phyloP scores from a whole-genome alignment of 148 eudicot genomes.

The Fagopyrum homotropicum region DNA sequence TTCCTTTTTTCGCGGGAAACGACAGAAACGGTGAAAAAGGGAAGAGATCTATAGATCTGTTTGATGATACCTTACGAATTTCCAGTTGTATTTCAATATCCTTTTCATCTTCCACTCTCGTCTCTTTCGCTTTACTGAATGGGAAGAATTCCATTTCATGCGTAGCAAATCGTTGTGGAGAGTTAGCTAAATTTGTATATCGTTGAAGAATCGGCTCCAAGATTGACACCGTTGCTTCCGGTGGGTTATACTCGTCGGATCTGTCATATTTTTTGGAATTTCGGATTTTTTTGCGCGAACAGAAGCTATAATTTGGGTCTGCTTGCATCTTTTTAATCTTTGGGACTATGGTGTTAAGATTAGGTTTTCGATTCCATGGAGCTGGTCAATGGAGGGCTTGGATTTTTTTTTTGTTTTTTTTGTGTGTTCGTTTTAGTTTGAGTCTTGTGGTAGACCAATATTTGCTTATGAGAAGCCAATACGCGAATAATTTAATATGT shows the following conservation, averaged over 20 bases:
- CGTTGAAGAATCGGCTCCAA: neutral
- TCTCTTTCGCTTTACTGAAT: neutral
- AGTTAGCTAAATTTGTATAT: neutral
- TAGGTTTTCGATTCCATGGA: neutral
- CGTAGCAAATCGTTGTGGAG: neutral
- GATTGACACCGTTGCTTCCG: neutral
- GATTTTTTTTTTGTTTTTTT: neutral
- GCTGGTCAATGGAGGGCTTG: neutral
- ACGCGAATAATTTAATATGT: neutral
- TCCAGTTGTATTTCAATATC: neutral
- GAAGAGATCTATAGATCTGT: conserved; percentile 6
- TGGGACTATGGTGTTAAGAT: neutral
- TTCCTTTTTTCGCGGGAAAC: neutral
- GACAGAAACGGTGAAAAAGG: neutral
- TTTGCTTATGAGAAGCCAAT: neutral
- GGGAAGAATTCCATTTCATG: neutral
- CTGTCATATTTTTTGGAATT: neutral
- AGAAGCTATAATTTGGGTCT: neutral
- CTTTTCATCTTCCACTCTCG: neutral
- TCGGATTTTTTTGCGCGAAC: neutral
- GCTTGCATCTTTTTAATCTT: neutral
- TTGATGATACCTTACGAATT: neutral
- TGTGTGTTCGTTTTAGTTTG: neutral
- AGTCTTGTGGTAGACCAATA: neutral
- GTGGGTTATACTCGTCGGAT: neutral